Evolutionary conservation across 306 rosid species (phyloP).

Genomic region (Cicer judaicum): DNA sequence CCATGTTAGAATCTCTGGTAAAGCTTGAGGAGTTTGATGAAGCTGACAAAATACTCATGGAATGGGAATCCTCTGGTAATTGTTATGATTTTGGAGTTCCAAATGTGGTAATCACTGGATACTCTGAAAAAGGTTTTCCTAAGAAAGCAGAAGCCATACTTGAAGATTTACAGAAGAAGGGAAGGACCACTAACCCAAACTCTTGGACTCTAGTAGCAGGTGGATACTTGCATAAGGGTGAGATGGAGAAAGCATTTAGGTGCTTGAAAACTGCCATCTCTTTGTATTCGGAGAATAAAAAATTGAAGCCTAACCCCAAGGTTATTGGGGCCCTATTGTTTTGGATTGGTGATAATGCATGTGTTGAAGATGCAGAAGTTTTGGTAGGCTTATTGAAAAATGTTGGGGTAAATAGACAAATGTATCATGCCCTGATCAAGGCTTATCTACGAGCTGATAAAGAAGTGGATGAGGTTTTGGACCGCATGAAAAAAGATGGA

Average conservation of each 20-base stretch:
- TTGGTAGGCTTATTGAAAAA: constrained; percentile 57
- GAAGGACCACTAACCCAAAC: constrained; percentile 60
- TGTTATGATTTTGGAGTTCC: constrained; percentile 75
- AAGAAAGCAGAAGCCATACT: constrained; percentile 77
- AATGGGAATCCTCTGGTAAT: constrained; percentile 84
- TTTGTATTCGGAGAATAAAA: constrained; percentile 47
- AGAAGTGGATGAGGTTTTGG: constrained; percentile 55
- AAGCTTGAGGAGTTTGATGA: constrained; percentile 72
- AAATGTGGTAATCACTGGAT: constrained; percentile 57
- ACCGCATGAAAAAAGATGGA: constrained; percentile 61
- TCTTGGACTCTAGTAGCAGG: constrained; percentile 69
- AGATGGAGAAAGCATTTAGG: constrained; percentile 61
- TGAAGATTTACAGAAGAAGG: constrained; percentile 57
- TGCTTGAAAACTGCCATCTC: constrained; percentile 65
- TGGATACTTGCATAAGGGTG: constrained; percentile 56
- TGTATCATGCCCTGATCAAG: constrained; percentile 67
- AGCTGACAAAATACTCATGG: constrained; percentile 67
- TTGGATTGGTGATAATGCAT: constrained; percentile 71
- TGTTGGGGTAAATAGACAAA: constrained; percentile 50
- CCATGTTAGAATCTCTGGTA: constrained; percentile 66
- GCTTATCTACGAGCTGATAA: constrained; percentile 59
- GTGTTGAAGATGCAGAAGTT: constrained; percentile 62
- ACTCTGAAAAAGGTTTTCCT: constrained; percentile 53
- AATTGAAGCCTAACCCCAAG: constrained; percentile 63
- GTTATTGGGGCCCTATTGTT: constrained; percentile 48